phyloP scores from a whole-genome alignment of 2,329 filamentous ascomycete genomes.

The Clarireedia sp. region DNA sequence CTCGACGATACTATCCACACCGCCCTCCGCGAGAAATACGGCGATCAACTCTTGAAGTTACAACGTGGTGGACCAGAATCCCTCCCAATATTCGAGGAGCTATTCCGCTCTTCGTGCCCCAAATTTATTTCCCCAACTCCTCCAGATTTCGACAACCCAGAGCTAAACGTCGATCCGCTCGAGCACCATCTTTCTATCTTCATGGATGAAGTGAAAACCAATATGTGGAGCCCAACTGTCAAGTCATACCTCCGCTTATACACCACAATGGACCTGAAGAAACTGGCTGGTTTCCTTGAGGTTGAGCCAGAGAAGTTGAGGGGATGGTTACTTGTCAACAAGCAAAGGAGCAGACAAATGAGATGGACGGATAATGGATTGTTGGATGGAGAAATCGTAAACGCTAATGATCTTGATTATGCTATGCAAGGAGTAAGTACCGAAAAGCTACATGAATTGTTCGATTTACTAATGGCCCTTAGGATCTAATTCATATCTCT shows the following conservation, averaged over 20 bases:
- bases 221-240: conserved; percentile 94
- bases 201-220: conserved; percentile 99
- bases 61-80: conserved; percentile 94
- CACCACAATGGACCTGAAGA: conserved; percentile 98
- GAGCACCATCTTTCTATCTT: conserved; percentile 97
- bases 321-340: conserved; percentile 91
- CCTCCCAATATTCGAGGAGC: conserved; percentile 94
- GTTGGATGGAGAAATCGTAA: conserved; percentile 85
- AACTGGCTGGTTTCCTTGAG: conserved; percentile 94
- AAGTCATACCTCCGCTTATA: conserved; percentile 98
- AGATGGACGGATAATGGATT: conserved; percentile 88
- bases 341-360: conserved; percentile 95
- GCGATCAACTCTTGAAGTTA: conserved; percentile 93
- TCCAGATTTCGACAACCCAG: conserved; percentile 94
- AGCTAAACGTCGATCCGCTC: conserved; percentile 90
- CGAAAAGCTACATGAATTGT: neutral
- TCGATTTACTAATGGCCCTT: conserved; percentile 18
- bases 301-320: conserved; percentile 94
- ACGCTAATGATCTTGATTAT: conserved; percentile 93
- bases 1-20: conserved; percentile 99
- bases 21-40: conserved; percentile 96
- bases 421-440: conserved; percentile 80
- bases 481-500: conserved; percentile 97
- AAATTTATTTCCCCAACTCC: conserved; percentile 98
- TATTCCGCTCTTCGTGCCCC: conserved; percentile 95